These are phyloP conservation scores for Agaricus subrufescens DNA, from an alignment of 768 basidiomycete genomes.

Conservation along the genomic window DNA sequence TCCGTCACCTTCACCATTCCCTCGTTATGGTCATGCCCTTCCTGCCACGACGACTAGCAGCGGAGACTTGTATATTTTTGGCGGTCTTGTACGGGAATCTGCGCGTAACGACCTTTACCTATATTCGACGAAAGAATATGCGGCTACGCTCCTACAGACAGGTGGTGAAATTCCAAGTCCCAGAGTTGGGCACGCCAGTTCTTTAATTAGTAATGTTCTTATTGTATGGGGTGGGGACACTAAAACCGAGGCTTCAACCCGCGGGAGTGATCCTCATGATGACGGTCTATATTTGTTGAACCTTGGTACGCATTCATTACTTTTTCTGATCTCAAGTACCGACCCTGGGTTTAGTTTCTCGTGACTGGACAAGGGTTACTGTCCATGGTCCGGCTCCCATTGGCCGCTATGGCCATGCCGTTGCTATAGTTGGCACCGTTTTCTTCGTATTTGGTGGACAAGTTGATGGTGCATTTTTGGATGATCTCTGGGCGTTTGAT, in stretches of 20 bases:
- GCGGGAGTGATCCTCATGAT: conserved; percentile 67
- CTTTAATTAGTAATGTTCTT: conserved; percentile 91
- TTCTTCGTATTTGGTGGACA: conserved; percentile 98
- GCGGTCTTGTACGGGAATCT: conserved; percentile 88
- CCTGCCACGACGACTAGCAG: conserved; percentile 70
- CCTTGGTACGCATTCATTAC: conserved; percentile 60
- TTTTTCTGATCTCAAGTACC: conserved; percentile 1
- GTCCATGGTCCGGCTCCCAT: conserved; percentile 74
- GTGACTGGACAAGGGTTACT: conserved; percentile 91
- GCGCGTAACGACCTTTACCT: conserved; percentile 92
- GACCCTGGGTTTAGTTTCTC: conserved; percentile 53
- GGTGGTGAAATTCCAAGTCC: conserved; percentile 84
- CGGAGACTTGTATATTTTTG: conserved; percentile 95
- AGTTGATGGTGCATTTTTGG: conserved; percentile 89
- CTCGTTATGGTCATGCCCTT: conserved; percentile 92
- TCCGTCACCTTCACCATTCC: conserved; percentile 86
- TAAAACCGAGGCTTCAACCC: conserved; percentile 63
- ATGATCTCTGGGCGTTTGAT: conserved; percentile 96
- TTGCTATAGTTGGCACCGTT: conserved; percentile 83
- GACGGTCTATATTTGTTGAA: conserved; percentile 93
- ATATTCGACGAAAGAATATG: conserved; percentile 76
- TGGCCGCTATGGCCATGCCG: conserved; percentile 95
- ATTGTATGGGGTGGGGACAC: conserved; percentile 99
- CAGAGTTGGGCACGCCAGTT: conserved; percentile 95
- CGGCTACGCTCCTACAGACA: conserved; percentile 81